Conservation (phyloP, 2,329 filamentous ascomycete species). For the Colletotrichum orchidophilum region DNA sequence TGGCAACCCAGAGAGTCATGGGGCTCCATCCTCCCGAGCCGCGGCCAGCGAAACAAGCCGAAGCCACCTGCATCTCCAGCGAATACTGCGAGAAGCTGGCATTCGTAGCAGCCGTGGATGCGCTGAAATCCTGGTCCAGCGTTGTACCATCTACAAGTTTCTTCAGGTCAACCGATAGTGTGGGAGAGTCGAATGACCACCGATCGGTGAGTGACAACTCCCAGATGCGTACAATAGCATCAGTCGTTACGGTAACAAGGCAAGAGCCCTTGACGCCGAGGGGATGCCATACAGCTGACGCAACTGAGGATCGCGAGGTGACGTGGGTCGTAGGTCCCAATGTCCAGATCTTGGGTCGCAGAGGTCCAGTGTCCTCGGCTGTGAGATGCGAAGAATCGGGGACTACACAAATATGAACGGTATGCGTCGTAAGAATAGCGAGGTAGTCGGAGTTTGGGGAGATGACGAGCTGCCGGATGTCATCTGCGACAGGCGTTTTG, state of each 20-base stretch:
- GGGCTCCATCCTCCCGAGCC: constrained; percentile 87
- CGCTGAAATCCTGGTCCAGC: constrained; percentile 83
- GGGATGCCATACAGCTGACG: constrained; percentile 91
- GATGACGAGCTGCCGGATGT: constrained; percentile 85
- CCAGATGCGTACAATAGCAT: constrained; percentile 91
- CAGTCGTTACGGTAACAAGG: constrained; percentile 87
- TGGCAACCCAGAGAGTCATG: constrained; percentile 98
- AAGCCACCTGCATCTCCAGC: constrained; percentile 93
- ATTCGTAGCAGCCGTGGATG: constrained; percentile 76
- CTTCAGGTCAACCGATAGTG: constrained; percentile 86
- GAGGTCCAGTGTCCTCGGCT: constrained; percentile 70
- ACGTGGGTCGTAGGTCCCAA: constrained; percentile 94
- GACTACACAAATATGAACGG: constrained; percentile 86
- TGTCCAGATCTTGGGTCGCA: constrained; percentile 88
- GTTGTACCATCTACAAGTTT: constrained; percentile 87
- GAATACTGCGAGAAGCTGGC: constrained; percentile 88
- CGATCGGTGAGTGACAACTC: constrained; percentile 85
- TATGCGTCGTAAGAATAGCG: constrained; percentile 87
- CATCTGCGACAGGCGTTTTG: constrained; percentile 79
- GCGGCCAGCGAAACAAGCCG: constrained; percentile 79
- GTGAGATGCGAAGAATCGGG: constrained; percentile 83
- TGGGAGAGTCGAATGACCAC: constrained; percentile 86
- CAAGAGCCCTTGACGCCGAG: constrained; percentile 83
- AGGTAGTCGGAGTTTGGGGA: constrained; percentile 86
- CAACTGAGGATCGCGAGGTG: constrained; percentile 82